Base-by-base conservation (phyloP, 139 green algal genomes). In the Chlamydomonas urium region DNA sequence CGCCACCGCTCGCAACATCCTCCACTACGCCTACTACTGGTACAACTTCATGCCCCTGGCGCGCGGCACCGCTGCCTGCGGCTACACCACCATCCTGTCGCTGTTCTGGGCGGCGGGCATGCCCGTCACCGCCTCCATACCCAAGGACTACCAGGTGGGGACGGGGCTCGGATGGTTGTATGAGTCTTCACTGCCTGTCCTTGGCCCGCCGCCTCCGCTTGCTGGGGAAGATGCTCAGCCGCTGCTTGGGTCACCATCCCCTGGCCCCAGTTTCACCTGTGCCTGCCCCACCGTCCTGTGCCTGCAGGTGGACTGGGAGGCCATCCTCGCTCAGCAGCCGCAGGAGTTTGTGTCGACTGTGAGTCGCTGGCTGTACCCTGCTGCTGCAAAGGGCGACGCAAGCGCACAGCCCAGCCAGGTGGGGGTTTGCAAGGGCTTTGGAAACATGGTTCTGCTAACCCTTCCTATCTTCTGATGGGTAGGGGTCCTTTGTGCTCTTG, bases 41-140 rank as follows among this genome's bases (percentile, higher is more conserved):
- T 98, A 97, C 87, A 98, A 97, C 79, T 97, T 98, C 87, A 98
- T 97, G 92, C 93, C 93, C 8, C 82, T 98, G 69, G 91, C 90
- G 6, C 84, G 93, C 10, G 92, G 93, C 68, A 94, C 89, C 0
- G 93, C 93, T 19, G 88, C 88, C 1, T 89, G 88, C 48, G 92
- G 93, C 34, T 94, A 94, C 77, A 90, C 90, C 34, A 89, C 83
- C 2, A 78, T 97, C n/a, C 87, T 97, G 50, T 81, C 53, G 4
- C 74, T 91, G 14, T 92, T 96, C 65, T 89, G 94, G 85, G 93
- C 89, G 0, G 83, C 87, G 0, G 88, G 85, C 42, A 87, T 94
- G 79, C 89, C 93, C 8, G 80, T 96, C 34, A 89, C 76, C 0
- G 72, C 75, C 0, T 23, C 48, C 60, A 95, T 96, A 56, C 93